A percentile compares a stretch with the other conserved stretches of the same genome.
Conservation (phyloP, 768 basidiomycete species). For the Mycena maculata region DNA sequence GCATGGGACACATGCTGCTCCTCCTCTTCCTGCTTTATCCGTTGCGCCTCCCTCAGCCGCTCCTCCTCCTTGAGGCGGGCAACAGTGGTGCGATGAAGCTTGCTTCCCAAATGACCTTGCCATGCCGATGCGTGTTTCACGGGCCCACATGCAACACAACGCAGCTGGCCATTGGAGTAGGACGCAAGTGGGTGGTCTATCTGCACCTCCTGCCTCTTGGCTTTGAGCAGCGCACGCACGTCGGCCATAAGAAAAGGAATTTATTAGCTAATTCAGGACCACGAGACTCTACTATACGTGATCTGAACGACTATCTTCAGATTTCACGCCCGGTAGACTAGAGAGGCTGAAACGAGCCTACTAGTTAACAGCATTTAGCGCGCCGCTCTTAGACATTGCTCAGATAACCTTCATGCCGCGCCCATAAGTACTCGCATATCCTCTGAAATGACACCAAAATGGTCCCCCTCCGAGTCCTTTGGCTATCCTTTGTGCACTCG, state of each 20-base stretch:
- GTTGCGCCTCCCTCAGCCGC: slow-evolving; percentile 50
- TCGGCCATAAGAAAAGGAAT: slow-evolving; percentile 80
- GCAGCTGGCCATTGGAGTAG: slow-evolving; percentile 77
- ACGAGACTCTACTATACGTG: no score
- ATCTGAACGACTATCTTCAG: no score
- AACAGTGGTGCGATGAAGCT: slow-evolving; percentile 77
- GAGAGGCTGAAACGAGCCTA: no score
- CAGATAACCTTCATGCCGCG: background rate
- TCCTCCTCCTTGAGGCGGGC: slow-evolving; percentile 69
- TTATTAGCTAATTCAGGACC: no score
- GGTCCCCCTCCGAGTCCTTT: slow-evolving; percentile 6
- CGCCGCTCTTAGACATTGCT: background rate
- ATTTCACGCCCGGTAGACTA: no score
- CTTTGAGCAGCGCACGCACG: slow-evolving; percentile 82
- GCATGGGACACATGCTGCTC: slow-evolving; percentile 48
- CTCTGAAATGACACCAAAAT: slow-evolving; percentile 8
- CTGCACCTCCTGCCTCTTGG: slow-evolving; percentile 82
- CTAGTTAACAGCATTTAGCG: background rate
- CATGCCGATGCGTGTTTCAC: slow-evolving; percentile 87
- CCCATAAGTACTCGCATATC: slow-evolving; percentile 8
- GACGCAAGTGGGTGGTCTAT: slow-evolving; percentile 80
- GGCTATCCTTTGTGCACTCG: background rate
- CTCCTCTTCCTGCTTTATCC: slow-evolving; percentile 47
- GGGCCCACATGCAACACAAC: slow-evolving; percentile 73
- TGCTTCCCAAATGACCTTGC: slow-evolving; percentile 89